These are phyloP conservation scores for Penicillium robsamsonii DNA, from an alignment of 495 filamentous ascomycete genomes.

Conservation along the genomic window DNA sequence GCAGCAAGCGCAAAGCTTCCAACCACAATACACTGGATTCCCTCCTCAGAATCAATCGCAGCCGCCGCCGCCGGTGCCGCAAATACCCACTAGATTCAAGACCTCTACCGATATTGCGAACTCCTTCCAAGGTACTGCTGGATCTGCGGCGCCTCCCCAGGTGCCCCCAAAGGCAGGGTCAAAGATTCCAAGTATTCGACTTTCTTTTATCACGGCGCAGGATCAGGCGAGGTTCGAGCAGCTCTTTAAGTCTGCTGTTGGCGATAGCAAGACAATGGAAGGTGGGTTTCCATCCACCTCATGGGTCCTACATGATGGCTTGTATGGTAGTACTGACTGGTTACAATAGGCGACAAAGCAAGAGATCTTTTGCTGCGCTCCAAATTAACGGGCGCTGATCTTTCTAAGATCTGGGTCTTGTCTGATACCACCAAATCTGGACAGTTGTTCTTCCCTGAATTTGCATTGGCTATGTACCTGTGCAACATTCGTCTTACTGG, in stretches of 20 bases:
- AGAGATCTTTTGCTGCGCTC: constrained; percentile 85
- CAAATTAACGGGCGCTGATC: constrained; percentile 73
- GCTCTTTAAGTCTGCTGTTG: constrained; percentile 93
- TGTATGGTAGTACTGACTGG: constrained; percentile 20
- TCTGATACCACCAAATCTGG: constrained; percentile 96
- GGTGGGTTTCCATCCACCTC: constrained; percentile 40
- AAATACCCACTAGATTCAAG: constrained; percentile 53
- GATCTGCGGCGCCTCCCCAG: constrained; percentile 42
- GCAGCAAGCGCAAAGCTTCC: constrained; percentile 27
- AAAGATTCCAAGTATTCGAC: constrained; percentile 90
- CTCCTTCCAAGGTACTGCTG: constrained; percentile 61
- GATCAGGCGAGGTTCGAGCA: constrained; percentile 99
- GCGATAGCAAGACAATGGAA: constrained; percentile 80
- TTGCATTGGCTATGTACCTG: constrained; percentile 97
- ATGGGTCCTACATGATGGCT: neutral
- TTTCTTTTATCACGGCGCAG: constrained; percentile 92
- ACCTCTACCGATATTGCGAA: constrained; percentile 84
- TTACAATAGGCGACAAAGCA: constrained; percentile 68
- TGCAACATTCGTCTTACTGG: constrained; percentile 91
- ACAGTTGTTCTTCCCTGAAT: constrained; percentile 95
- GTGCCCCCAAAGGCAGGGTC: constrained; percentile 53
- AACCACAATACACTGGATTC: constrained; percentile 44
- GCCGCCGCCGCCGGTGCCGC: constrained; percentile 43
- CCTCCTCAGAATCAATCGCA: constrained; percentile 33
- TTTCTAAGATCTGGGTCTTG: constrained; percentile 92